Conservation (phyloP, 192 early-diverging fungal species). For the Mortierella antarctica region DNA sequence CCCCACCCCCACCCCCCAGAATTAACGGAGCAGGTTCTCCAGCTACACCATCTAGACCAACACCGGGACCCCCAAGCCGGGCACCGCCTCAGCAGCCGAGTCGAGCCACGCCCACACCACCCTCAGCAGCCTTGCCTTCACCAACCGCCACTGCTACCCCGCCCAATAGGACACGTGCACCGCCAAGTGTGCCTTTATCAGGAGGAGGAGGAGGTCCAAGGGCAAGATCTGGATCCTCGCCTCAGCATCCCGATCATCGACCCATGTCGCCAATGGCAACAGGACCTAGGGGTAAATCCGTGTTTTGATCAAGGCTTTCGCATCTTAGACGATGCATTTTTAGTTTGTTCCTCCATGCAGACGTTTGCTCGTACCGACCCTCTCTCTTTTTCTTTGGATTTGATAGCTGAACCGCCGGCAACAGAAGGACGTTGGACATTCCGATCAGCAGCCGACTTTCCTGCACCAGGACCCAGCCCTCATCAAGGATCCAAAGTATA, state of each 20-base stretch:
- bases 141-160: constrained; percentile 14
- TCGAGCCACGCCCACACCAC: constrained; percentile 27
- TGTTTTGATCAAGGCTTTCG: neutral
- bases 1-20: constrained; percentile 22
- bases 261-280: constrained; percentile 16
- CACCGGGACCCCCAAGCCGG: constrained; percentile 31
- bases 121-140: constrained; percentile 4
- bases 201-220: constrained; percentile 23
- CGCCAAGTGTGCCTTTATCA: constrained; percentile 2
- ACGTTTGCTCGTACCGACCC: neutral
- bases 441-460: constrained; percentile 45
- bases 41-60: constrained; percentile 28
- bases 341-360: constrained; percentile 1
- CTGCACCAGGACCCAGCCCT: constrained; percentile 37
- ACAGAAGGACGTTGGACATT: constrained; percentile 60
- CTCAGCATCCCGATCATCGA: constrained; percentile 22
- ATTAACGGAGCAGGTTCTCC: constrained; percentile 36
- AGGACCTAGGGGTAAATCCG: neutral
- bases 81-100: constrained; percentile 27
- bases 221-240: constrained; percentile 37
- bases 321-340: neutral
- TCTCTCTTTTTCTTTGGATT: neutral
- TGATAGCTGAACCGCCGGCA: constrained; percentile 49
- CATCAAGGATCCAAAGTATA: constrained; percentile 35
- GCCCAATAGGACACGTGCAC: constrained; percentile 33